Percentiles rank a stretch among this genome's conserved stretches.
phyloP scores from a whole-genome alignment of 495 filamentous ascomycete genomes.

The Aspergillus kassunensis region DNA sequence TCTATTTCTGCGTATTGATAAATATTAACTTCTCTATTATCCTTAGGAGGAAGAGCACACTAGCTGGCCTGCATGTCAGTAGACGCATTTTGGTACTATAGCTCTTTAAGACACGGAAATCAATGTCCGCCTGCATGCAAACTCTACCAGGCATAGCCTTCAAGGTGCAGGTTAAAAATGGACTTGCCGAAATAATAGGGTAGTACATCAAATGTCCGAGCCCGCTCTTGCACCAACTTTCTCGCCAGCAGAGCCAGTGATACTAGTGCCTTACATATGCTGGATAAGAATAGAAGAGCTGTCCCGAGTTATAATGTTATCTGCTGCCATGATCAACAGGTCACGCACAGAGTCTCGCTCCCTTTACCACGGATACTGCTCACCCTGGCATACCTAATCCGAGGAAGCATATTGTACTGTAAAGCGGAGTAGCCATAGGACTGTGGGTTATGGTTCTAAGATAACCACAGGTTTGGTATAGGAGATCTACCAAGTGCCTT shows the following conservation, averaged over 20 bases:
- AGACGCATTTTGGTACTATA: not conserved
- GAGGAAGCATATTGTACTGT: too few relatives aligned
- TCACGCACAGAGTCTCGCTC: too few relatives aligned
- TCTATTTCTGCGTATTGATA: not conserved
- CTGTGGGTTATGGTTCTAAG: too few relatives aligned
- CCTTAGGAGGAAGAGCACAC: constrained; percentile 1
- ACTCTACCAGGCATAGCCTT: constrained; percentile 1
- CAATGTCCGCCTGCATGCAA: not conserved
- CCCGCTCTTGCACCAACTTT: constrained; percentile 1
- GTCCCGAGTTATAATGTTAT: too few relatives aligned
- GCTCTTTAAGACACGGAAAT: constrained; percentile 4
- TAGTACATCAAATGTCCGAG: constrained; percentile 1
- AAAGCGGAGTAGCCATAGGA: too few relatives aligned
- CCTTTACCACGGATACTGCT: too few relatives aligned
- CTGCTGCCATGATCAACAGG: too few relatives aligned
- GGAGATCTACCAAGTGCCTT: too few relatives aligned
- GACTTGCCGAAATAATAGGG: not conserved
- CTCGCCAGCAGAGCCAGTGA: not conserved
- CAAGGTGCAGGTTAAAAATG: constrained; percentile 2
- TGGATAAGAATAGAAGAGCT: too few relatives aligned
- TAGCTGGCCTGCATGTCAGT: constrained; percentile 3
- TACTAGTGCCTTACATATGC: too few relatives aligned
- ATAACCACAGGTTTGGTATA: too few relatives aligned
- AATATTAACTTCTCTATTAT: constrained; percentile 3
- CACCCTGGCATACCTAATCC: too few relatives aligned